phyloP scores from a whole-genome alignment of 345 rosid genomes.

The Salix purpurea region DNA sequence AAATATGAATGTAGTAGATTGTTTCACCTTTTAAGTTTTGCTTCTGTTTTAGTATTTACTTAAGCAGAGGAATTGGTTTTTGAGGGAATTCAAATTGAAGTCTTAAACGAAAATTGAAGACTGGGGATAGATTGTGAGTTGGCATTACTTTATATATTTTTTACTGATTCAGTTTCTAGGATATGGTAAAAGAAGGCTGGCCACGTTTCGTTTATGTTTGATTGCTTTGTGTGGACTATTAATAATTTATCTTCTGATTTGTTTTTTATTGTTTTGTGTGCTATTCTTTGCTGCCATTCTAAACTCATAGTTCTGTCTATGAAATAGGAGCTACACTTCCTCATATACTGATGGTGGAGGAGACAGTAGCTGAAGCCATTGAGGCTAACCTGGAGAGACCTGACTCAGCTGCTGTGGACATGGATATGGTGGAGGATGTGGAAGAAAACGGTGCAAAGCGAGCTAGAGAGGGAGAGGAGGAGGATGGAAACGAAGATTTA shows the following conservation, averaged over 20 bases:
- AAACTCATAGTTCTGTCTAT: not conserved
- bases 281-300: not conserved
- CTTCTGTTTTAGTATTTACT: not conserved
- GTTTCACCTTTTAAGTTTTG: not conserved
- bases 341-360: conserved; percentile 8
- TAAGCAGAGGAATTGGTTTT: not conserved
- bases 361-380: not conserved
- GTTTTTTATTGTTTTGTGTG: not conserved
- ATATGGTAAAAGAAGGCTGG: not conserved
- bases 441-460: conserved; percentile 11
- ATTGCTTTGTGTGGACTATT: not conserved
- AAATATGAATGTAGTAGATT: not conserved
- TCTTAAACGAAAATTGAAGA: not conserved
- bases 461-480: conserved; percentile 3
- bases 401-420: not conserved
- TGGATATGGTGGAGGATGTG: conserved; percentile 9
- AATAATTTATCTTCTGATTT: not conserved
- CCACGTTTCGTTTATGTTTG: not conserved
- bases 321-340: not conserved
- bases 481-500: conserved; percentile 23
- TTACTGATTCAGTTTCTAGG: not conserved
- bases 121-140: not conserved
- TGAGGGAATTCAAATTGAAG: not conserved
- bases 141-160: not conserved
- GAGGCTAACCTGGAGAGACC: not conserved